Evolutionary conservation across 1,284 basidiomycete species (phyloP).

Genomic region (Ustilago loliicola): DNA sequence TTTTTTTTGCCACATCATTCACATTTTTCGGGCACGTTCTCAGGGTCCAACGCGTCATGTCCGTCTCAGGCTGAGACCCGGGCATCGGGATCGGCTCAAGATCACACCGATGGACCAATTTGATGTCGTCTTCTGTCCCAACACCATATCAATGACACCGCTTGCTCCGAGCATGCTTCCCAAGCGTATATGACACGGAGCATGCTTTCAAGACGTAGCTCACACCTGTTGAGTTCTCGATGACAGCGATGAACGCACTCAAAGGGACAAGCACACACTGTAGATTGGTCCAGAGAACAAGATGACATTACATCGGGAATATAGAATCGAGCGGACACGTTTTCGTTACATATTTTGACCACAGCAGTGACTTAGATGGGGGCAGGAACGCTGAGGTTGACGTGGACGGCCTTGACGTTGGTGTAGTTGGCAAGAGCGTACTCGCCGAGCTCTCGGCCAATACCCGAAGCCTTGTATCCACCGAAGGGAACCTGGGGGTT

Average conservation of each 20-base stretch:
- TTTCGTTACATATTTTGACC: background rate
- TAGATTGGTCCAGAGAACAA: background rate
- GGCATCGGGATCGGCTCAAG: background rate
- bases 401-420: slow-evolving; percentile 83
- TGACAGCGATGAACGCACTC: background rate
- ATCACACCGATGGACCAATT: background rate
- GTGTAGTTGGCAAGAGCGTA: slow-evolving; percentile 78
- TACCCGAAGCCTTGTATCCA: slow-evolving; percentile 62
- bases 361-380: slow-evolving; percentile 46
- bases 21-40: slow-evolving; percentile 30
- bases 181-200: background rate
- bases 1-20: background rate
- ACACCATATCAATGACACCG: background rate
- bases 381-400: slow-evolving; percentile 76
- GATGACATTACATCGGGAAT: slow-evolving; percentile 39
- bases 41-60: slow-evolving; percentile 41
- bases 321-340: slow-evolving; percentile 14
- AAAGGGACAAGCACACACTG: background rate
- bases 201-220: background rate
- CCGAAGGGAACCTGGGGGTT: slow-evolving; percentile 55
- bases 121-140: background rate
- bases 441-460: slow-evolving; percentile 67
- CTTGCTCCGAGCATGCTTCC: background rate
- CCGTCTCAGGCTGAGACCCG: background rate
- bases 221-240: background rate